A percentile compares a stretch with the other conserved stretches of the same genome.
These are phyloP conservation scores for Penicillium hordei DNA, from an alignment of 2,329 filamentous ascomycete species.

Conservation along the genomic window DNA sequence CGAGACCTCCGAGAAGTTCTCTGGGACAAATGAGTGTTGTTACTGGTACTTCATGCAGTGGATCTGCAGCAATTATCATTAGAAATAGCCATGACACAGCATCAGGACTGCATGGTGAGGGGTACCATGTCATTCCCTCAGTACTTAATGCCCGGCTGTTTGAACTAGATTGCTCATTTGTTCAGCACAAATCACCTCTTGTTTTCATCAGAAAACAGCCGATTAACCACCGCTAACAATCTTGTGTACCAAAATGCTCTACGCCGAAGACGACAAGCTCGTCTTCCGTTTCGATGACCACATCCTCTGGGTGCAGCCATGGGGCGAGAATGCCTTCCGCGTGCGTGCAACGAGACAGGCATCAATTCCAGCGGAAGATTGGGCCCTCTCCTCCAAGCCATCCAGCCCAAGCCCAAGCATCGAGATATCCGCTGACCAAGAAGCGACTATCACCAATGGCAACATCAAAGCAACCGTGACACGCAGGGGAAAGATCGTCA, in stretches of 20 bases:
- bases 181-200: background rate
- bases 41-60: background rate
- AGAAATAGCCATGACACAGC: constrained; percentile 5
- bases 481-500: constrained; percentile 51
- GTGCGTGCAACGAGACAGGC: constrained; percentile 41
- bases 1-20: background rate
- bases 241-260: constrained; percentile 30
- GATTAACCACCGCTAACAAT: background rate
- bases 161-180: background rate
- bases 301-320: constrained; percentile 40
- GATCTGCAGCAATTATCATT: background rate
- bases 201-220: background rate
- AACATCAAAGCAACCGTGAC: constrained; percentile 51
- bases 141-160: constrained; percentile 1
- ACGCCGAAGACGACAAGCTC: constrained; percentile 35
- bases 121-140: background rate
- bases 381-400: constrained; percentile 35
- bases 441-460: constrained; percentile 50
- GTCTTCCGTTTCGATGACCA: constrained; percentile 42
- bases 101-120: constrained; percentile 6
- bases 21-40: background rate
- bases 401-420: constrained; percentile 11
- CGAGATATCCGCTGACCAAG: constrained; percentile 21
- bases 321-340: constrained; percentile 42
- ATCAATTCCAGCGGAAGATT: constrained; percentile 37